Percentiles rank a stretch among this genome's conserved stretches.
Evolutionary conservation across 805 yeast genomes (phyloP).

Genomic region (Myxozyma vanderwaltii): DNA sequence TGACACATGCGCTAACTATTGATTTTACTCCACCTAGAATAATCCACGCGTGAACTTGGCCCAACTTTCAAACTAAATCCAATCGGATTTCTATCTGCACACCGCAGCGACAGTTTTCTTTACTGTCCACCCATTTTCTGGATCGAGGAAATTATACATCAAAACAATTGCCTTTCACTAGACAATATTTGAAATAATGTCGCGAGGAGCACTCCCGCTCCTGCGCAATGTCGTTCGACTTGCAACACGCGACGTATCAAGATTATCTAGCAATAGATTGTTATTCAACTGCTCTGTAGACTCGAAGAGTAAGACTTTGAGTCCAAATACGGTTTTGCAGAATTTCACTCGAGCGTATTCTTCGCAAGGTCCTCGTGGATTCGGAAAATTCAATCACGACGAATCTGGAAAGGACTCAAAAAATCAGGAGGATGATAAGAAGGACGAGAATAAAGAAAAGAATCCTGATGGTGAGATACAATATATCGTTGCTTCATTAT

Average conservation of each 20-base stretch:
- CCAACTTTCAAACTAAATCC: too few species aligned
- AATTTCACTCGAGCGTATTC: constrained; percentile 1
- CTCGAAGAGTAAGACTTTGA: background rate
- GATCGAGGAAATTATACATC: too few species aligned
- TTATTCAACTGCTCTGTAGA: background rate
- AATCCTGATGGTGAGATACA: background rate
- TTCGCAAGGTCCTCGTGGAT: constrained; percentile 12
- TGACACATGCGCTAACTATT: too few species aligned
- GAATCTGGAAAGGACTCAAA: constrained; percentile 1
- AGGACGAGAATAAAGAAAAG: background rate
- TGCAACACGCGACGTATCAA: constrained; percentile 2
- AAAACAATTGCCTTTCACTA: too few species aligned
- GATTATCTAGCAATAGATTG: background rate
- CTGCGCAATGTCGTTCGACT: constrained; percentile 14
- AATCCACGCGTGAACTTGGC: too few species aligned
- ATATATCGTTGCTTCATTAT: background rate
- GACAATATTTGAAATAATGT: background rate
- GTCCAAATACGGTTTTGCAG: background rate
- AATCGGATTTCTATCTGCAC: too few species aligned
- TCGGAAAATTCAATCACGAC: constrained; percentile 10
- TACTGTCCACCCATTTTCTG: too few species aligned
- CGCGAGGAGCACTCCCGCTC: constrained; percentile 21
- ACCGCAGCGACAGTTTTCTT: too few species aligned
- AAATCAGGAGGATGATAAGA: background rate
- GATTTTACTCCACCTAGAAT: too few species aligned